Percentiles rank a stretch among this genome's conserved stretches.
Conservation (phyloP, 176 grass and related monocot genomes). For the maize (Zea mays) region DNA sequence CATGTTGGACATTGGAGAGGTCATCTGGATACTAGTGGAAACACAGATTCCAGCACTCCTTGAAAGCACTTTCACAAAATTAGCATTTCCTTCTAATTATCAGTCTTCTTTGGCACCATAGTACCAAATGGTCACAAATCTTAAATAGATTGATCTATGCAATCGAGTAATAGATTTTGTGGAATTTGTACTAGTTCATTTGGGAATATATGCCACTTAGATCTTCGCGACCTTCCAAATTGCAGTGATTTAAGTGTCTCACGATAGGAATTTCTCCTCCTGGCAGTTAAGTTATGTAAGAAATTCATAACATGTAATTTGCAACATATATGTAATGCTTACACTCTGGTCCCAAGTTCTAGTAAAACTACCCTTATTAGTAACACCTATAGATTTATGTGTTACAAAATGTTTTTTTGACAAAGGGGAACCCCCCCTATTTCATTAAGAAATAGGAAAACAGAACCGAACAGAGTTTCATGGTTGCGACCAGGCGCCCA, state of each 20-base stretch:
- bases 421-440: too few relatives aligned
- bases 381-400: constrained; percentile 1
- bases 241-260: not conserved
- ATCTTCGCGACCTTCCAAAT: not conserved
- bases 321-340: constrained; percentile 23
- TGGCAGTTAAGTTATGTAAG: not conserved
- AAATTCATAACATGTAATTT: not conserved
- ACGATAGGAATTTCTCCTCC: not conserved
- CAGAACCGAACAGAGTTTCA: too few relatives aligned
- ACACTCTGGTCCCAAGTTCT: not conserved
- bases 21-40: not conserved
- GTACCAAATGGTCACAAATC: constrained; percentile 3
- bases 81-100: not conserved
- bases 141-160: not conserved
- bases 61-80: not conserved
- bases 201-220: constrained; percentile 2
- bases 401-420: not conserved
- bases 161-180: not conserved
- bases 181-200: not conserved
- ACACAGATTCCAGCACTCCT: not conserved
- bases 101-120: not conserved
- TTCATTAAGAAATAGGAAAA: too few relatives aligned
- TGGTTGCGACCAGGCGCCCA: too few relatives aligned
- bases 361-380: not conserved
- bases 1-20: not conserved